These are phyloP conservation scores for Bombardia bombarda DNA, from an alignment of 495 filamentous ascomycete genomes.

Conservation along the genomic window DNA sequence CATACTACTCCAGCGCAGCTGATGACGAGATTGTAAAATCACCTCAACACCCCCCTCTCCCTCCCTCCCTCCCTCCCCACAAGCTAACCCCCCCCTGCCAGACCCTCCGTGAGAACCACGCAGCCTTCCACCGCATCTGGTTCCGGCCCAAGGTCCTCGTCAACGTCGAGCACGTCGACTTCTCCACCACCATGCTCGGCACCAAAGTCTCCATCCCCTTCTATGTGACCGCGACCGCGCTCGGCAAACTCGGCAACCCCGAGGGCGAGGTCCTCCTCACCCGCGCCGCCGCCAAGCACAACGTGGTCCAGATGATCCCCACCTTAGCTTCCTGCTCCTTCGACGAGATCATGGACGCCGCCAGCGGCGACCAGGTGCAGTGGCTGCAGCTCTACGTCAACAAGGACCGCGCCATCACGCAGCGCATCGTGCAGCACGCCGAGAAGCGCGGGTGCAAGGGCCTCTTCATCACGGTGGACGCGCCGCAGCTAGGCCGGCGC, in stretches of 20 bases:
- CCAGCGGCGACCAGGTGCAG: constrained; percentile 72
- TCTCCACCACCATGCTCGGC: constrained; percentile 84
- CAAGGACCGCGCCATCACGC: constrained; percentile 86
- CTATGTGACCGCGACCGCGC: constrained; percentile 87
- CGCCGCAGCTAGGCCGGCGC: constrained; percentile 85
- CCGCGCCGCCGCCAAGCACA: constrained; percentile 70
- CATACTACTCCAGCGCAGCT: constrained; percentile 90
- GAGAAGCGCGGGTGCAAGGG: constrained; percentile 90
- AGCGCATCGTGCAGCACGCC: constrained; percentile 84
- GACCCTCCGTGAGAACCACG: constrained; percentile 96
- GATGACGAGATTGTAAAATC: constrained; percentile 90
- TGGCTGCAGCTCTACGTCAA: constrained; percentile 99
- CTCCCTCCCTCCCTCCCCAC: no score
- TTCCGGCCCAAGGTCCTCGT: constrained; percentile 82
- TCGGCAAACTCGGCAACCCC: constrained; percentile 82
- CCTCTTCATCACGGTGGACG: constrained; percentile 97
- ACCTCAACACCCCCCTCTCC: no score
- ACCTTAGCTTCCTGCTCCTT: constrained; percentile 97
- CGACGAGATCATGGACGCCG: constrained; percentile 90
- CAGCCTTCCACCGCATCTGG: constrained; percentile 95
- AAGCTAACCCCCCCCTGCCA: constrained; percentile 21
- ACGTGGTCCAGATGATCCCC: constrained; percentile 94
- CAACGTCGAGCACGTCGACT: constrained; percentile 79
- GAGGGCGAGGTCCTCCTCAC: constrained; percentile 92
- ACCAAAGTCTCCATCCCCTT: constrained; percentile 74